phyloP scores from a whole-genome alignment of 305 asterid genomes.

The Fraxinus sp. region DNA sequence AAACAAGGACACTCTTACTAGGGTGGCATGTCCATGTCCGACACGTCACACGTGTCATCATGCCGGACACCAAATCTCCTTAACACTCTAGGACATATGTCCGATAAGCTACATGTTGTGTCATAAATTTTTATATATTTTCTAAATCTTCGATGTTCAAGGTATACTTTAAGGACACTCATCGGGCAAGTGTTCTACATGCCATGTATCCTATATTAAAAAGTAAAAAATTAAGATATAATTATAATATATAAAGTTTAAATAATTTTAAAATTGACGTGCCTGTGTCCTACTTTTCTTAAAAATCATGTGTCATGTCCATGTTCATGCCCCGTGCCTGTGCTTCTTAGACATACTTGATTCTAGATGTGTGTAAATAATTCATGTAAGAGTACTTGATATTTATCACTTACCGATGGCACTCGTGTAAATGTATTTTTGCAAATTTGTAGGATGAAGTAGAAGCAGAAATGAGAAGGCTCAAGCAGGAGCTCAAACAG shows the following conservation, averaged over 20 bases:
- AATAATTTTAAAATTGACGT: neutral
- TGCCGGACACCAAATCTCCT: neutral
- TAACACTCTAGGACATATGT: neutral
- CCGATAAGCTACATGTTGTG: neutral
- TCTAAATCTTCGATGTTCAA: neutral
- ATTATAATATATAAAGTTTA: neutral
- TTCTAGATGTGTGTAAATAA: neutral
- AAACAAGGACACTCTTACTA: neutral
- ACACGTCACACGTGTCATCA: neutral
- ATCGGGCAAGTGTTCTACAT: neutral
- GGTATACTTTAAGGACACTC: neutral
- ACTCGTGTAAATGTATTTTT: neutral
- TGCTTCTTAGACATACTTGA: neutral
- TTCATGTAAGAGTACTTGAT: neutral
- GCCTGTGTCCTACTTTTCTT: neutral
- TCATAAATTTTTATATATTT: neutral
- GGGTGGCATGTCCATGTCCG: neutral
- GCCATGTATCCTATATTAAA: neutral
- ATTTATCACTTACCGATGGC: neutral
- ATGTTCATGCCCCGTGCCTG: neutral
- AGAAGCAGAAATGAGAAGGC: constrained; percentile 94
- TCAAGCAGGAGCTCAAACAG: constrained; percentile 84
- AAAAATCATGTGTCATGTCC: neutral
- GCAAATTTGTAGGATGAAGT: constrained; percentile 59
- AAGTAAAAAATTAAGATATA: neutral